Conservation (phyloP, 2,329 filamentous ascomycete species). For the Apiospora phragmitis region DNA sequence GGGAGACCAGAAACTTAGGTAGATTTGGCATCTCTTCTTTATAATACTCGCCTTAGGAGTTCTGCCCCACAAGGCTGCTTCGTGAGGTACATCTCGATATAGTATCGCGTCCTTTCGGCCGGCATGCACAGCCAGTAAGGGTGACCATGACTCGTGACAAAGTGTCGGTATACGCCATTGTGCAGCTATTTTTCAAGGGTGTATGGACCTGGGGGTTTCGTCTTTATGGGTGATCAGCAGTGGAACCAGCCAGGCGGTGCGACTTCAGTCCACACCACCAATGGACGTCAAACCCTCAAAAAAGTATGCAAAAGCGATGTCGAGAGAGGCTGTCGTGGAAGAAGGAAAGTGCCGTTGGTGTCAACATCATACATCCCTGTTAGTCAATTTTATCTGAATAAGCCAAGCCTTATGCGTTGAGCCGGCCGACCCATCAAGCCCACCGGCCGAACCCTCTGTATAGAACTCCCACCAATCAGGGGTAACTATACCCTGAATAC, state of each 20-base stretch:
- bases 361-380: neutral
- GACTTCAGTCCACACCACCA: neutral
- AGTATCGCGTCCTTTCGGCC: neutral
- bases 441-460: neutral
- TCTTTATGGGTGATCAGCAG: neutral
- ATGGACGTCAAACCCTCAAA: neutral
- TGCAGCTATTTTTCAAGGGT: neutral
- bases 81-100: neutral
- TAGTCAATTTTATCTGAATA: neutral
- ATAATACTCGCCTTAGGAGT: neutral
- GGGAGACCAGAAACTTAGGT: neutral
- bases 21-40: neutral
- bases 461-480: conserved; percentile 4
- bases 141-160: neutral
- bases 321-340: neutral
- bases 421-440: neutral
- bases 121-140: neutral
- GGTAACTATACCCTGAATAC: neutral
- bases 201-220: neutral
- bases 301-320: neutral
- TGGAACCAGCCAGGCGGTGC: neutral
- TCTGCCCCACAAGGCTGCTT: neutral
- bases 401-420: neutral
- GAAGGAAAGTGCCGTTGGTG: neutral
- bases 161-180: neutral